Evolutionary conservation across 2,329 filamentous ascomycete species (phyloP).

Genomic region (Botrytis medusae): DNA sequence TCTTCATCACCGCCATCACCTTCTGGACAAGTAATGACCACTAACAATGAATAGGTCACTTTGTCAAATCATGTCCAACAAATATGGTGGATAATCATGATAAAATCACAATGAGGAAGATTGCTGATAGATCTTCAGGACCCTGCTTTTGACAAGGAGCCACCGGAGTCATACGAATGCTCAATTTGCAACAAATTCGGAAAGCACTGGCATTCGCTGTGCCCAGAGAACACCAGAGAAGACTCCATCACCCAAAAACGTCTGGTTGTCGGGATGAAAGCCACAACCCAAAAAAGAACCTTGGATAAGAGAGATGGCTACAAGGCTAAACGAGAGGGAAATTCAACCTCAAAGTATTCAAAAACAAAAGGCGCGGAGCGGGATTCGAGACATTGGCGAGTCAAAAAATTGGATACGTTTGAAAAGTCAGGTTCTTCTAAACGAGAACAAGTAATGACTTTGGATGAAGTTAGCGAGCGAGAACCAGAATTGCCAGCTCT

Average conservation of each 20-base stretch:
- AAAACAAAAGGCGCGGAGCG: neutral
- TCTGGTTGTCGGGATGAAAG: constrained; percentile 20
- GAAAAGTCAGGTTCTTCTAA: neutral
- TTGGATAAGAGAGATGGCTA: neutral
- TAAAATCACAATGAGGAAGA: neutral
- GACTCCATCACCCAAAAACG: constrained; percentile 42
- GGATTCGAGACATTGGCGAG: neutral
- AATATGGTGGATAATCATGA: constrained; percentile 36
- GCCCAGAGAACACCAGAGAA: constrained; percentile 41
- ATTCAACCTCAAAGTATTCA: neutral
- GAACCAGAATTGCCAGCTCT: neutral
- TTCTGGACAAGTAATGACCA: neutral
- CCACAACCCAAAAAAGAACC: neutral
- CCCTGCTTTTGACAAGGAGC: constrained; percentile 41
- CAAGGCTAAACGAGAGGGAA: neutral
- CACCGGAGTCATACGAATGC: constrained; percentile 41
- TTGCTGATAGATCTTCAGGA: constrained; percentile 31
- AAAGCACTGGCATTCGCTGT: constrained; percentile 42
- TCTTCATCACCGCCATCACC: neutral
- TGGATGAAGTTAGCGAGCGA: neutral
- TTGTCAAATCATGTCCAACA: constrained; percentile 44
- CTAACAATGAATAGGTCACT: constrained; percentile 42
- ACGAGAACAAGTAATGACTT: neutral
- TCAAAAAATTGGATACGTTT: neutral
- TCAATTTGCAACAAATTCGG: constrained; percentile 40